Conservation (phyloP, 352 stramenopile species). For the Aphanomyces cochlioides region DNA sequence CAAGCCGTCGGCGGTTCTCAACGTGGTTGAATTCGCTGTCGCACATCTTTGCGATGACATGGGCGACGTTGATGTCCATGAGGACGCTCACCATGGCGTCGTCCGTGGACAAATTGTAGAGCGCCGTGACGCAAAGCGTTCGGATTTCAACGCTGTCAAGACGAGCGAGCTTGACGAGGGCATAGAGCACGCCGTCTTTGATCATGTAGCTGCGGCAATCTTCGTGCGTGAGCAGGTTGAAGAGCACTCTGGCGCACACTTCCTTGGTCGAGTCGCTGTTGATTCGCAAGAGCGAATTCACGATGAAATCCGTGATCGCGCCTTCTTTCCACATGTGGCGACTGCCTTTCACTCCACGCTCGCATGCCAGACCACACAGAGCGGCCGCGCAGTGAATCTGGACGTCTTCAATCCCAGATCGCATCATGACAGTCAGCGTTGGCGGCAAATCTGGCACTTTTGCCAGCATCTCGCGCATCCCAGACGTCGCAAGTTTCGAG, state of each 20-base stretch:
- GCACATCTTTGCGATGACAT: conserved; percentile 62
- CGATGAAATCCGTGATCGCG: conserved; percentile 82
- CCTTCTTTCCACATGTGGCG: conserved; percentile 58
- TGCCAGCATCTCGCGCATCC: conserved; percentile 49
- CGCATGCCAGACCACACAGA: conserved; percentile 72
- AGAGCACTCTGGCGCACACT: conserved; percentile 77
- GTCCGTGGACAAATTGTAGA: conserved; percentile 77
- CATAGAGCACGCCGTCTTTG: conserved; percentile 73
- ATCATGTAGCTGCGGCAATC: conserved; percentile 68
- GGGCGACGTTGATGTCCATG: conserved; percentile 80
- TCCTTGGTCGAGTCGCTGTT: conserved; percentile 81
- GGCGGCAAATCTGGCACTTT: conserved; percentile 51
- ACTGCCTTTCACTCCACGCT: conserved; percentile 37
- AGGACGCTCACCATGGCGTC: conserved; percentile 45
- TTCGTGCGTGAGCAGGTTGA: conserved; percentile 81
- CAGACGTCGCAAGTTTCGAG: conserved; percentile 49
- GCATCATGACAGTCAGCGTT: conserved; percentile 78
- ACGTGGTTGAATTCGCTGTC: conserved; percentile 35
- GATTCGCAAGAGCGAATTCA: conserved; percentile 79
- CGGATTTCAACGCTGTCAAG: conserved; percentile 73
- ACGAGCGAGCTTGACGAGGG: conserved; percentile 77
- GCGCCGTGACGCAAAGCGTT: conserved; percentile 58
- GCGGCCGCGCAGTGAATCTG: conserved; percentile 76
- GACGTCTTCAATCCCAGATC: conserved; percentile 70
- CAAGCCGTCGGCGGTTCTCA: conserved; percentile 18